A percentile compares a stretch with the other conserved stretches of the same genome.
Conservation (phyloP, 768 basidiomycete genomes). For the Clitopilus passeckerianus region DNA sequence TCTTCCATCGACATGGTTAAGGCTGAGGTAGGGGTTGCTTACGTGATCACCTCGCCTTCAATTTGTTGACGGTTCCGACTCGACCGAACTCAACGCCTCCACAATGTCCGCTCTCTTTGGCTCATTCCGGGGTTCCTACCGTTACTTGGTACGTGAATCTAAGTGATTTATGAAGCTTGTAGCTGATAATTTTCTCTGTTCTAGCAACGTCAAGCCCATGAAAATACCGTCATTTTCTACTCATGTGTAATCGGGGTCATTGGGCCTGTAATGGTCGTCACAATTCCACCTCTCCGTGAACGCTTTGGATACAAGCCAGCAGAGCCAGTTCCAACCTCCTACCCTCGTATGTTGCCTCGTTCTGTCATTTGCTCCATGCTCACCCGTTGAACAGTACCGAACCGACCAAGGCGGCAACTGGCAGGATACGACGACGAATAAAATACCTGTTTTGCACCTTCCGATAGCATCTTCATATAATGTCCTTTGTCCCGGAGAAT, state of each 20-base stretch:
- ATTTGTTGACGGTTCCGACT: constrained; percentile 8
- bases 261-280: constrained; percentile 70
- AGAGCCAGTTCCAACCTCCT: constrained; percentile 69
- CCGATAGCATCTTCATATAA: background rate
- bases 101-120: constrained; percentile 36
- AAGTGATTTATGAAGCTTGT: background rate
- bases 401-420: background rate
- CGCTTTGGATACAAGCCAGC: constrained; percentile 67
- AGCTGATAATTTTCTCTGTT: constrained; percentile 8
- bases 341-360: constrained; percentile 56
- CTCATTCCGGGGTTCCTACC: constrained; percentile 49
- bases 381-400: background rate
- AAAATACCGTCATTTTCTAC: constrained; percentile 88
- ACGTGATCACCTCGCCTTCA: constrained; percentile 10
- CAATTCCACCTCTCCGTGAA: constrained; percentile 76
- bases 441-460: background rate
- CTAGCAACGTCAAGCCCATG: constrained; percentile 89
- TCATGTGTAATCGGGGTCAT: constrained; percentile 69
- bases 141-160: constrained; percentile 34
- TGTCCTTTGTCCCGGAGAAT: background rate
- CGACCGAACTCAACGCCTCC: constrained; percentile 6
- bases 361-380: background rate
- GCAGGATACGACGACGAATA: constrained; percentile 1
- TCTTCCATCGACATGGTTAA: constrained; percentile 67
- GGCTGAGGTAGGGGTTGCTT: constrained; percentile 11